A percentile compares a stretch with the other conserved stretches of the same genome.
phyloP scores from a whole-genome alignment of 345 rosid species.

The Chamaenerion angustifolium region DNA sequence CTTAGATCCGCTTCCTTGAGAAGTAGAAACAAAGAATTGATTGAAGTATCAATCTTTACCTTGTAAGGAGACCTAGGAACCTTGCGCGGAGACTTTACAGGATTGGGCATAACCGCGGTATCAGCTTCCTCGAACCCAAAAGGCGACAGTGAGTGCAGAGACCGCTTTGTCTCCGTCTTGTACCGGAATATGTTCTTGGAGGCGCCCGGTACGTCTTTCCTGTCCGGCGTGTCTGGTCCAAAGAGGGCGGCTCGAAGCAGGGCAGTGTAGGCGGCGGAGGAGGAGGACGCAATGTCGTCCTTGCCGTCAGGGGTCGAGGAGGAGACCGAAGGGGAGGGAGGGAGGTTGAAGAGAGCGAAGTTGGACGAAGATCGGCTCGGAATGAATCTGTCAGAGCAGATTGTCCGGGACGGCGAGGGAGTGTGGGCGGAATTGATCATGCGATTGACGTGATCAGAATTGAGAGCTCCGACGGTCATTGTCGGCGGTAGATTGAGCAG shows the following conservation, averaged over 20 bases:
- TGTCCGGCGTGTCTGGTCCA: constrained; percentile 72
- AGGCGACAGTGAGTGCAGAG: constrained; percentile 55
- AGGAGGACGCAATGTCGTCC: constrained; percentile 37
- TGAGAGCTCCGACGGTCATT: constrained; percentile 30
- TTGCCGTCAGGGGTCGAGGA: constrained; percentile 30
- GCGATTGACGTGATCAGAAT: constrained; percentile 51
- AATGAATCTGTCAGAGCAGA: constrained; percentile 87
- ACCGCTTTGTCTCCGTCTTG: constrained; percentile 65
- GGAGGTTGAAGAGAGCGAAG: constrained; percentile 64
- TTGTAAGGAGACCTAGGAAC: constrained; percentile 81
- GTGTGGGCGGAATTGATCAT: constrained; percentile 55
- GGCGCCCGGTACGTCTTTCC: constrained; percentile 26
- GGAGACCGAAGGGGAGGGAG: constrained; percentile 23
- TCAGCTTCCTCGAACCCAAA: constrained; percentile 43
- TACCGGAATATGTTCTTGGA: constrained; percentile 67
- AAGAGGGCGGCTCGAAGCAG: constrained; percentile 63
- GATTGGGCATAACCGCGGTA: constrained; percentile 38
- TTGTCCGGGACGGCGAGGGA: constrained; percentile 62
- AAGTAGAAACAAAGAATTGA: no score
- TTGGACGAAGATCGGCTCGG: constrained; percentile 94
- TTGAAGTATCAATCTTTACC: constrained; percentile 20
- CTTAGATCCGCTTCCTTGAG: no score
- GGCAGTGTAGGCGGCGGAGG: constrained; percentile 49
- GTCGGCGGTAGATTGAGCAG: constrained; percentile 46
- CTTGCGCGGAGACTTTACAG: constrained; percentile 76